phyloP scores from a whole-genome alignment of 2,329 filamentous ascomycete genomes.

The Cladosporium sp. region DNA sequence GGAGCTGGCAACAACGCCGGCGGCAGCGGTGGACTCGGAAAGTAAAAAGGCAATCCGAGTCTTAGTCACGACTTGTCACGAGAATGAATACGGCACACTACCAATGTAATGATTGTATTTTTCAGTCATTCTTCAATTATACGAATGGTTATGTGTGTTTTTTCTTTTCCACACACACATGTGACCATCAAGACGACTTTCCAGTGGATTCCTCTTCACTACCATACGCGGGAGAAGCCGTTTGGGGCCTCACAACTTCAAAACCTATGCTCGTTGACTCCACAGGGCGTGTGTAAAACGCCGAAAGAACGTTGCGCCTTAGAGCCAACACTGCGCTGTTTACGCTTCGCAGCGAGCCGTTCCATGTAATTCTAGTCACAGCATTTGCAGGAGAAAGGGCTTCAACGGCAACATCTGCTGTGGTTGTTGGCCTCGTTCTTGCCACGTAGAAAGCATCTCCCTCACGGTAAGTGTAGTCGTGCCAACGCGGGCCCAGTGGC shows the following conservation, averaged over 20 bases:
- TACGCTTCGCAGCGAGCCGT: background rate
- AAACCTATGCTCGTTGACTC: background rate
- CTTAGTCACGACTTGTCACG: background rate
- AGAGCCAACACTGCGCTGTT: background rate
- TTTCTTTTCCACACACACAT: background rate
- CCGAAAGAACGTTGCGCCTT: background rate
- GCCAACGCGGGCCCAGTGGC: conserved; percentile 9
- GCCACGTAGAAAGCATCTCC: conserved; percentile 6
- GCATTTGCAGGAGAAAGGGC: background rate
- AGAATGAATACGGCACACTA: background rate
- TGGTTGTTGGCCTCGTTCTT: background rate
- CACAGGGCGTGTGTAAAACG: background rate
- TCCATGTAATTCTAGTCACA: background rate
- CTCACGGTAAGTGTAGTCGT: conserved; percentile 14
- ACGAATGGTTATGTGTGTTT: background rate
- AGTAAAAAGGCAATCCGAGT: conserved; percentile 1
- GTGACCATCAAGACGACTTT: background rate
- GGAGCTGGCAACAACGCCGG: conserved; percentile 3
- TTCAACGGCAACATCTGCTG: background rate
- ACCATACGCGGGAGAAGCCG: background rate
- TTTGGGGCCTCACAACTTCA: conserved; percentile 2
- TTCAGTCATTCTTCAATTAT: background rate
- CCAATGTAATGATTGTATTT: background rate
- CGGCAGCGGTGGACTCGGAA: background rate
- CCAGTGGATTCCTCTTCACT: background rate